These are phyloP conservation scores for Candida pseudoglaebosa DNA, from an alignment of 805 yeast species.

Conservation along the genomic window DNA sequence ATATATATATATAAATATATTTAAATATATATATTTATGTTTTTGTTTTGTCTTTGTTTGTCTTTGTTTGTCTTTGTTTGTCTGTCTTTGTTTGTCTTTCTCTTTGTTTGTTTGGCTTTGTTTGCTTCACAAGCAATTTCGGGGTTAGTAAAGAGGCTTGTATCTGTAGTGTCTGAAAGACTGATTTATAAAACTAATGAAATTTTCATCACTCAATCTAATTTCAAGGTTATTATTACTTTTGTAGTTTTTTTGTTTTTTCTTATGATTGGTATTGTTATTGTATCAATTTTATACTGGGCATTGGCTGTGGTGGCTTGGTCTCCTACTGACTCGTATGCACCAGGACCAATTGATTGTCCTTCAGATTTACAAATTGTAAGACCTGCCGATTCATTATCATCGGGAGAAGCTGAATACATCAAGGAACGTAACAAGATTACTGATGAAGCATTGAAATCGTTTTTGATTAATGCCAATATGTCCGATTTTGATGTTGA, in stretches of 20 bases:
- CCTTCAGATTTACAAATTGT: constrained; percentile 34
- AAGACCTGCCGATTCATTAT: constrained; percentile 47
- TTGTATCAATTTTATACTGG: background rate
- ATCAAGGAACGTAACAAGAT: constrained; percentile 42
- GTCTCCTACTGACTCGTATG: constrained; percentile 58
- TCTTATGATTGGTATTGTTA: background rate
- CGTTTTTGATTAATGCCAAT: constrained; percentile 44
- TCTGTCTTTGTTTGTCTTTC: too few species aligned
- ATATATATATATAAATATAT: too few species aligned
- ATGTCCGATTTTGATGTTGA: constrained; percentile 47
- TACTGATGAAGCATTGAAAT: constrained; percentile 42
- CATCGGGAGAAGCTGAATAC: constrained; percentile 51
- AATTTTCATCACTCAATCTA: too few species aligned
- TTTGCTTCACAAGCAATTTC: too few species aligned
- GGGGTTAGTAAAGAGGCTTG: too few species aligned
- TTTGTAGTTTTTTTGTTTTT: background rate
- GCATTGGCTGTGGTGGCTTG: constrained; percentile 21
- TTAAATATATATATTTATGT: too few species aligned
- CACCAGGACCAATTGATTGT: constrained; percentile 58
- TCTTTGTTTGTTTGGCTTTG: too few species aligned
- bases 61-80: too few species aligned
- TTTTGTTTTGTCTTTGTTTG: too few species aligned
- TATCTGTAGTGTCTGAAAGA: too few species aligned
- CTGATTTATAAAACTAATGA: too few species aligned
- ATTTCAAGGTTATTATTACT: too few species aligned